A percentile compares a stretch with the other conserved stretches of the same genome.
phyloP scores from a whole-genome alignment of 2,329 filamentous ascomycete genomes.

The Colletotrichum paranaense region DNA sequence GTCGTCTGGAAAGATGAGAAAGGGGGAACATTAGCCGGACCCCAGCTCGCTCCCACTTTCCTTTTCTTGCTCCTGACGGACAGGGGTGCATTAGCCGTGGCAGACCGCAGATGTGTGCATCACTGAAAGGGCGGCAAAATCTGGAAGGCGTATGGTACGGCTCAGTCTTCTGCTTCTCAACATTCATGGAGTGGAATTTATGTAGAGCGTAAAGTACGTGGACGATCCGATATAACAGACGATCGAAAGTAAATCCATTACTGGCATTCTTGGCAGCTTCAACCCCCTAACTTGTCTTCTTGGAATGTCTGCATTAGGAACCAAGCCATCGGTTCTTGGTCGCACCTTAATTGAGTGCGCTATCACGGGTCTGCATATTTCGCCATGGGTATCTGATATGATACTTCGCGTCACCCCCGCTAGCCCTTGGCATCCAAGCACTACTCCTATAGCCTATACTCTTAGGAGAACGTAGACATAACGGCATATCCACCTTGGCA shows the following conservation, averaged over 20 bases:
- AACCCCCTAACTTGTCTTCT: not conserved
- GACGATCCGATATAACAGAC: not conserved
- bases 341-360: not conserved
- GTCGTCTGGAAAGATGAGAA: not conserved
- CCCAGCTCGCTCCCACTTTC: conserved; percentile 15
- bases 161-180: too few species aligned
- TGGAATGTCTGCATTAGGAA: not conserved
- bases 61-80: not conserved
- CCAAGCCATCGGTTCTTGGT: not conserved
- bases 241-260: not conserved
- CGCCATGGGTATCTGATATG: not conserved
- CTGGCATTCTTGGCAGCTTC: not conserved
- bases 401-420: conserved; percentile 1
- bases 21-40: conserved; percentile 5
- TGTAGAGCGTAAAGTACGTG: too few species aligned
- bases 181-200: too few species aligned
- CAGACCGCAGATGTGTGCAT: too few species aligned
- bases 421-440: conserved; percentile 5
- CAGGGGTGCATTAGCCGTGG: too few species aligned
- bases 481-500: not conserved
- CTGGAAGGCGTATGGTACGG: too few species aligned
- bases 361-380: not conserved
- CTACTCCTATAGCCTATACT: not conserved
- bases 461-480: not conserved
- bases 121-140: too few species aligned